Evolutionary conservation across 805 yeast species (phyloP).

Genomic region (Kodamaea laetipori): DNA sequence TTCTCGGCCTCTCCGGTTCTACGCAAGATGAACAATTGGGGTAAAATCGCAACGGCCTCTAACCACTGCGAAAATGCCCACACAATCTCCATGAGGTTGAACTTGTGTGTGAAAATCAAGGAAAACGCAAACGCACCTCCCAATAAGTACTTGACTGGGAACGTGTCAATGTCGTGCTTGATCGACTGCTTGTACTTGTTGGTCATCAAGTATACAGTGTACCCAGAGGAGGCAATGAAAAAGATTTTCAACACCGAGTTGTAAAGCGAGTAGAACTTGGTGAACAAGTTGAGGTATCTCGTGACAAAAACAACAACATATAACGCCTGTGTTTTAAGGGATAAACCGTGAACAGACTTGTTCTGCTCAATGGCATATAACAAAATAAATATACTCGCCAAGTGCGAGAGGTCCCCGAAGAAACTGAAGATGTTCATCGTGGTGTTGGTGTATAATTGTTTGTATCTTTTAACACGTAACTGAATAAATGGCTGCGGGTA

Average conservation of each 20-base stretch:
- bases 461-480: slow-evolving; percentile 11
- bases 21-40: slow-evolving; percentile 89
- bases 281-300: slow-evolving; percentile 68
- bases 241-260: slow-evolving; percentile 79
- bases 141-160: slow-evolving; percentile 70
- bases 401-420: slow-evolving; percentile 78
- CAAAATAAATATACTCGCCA: slow-evolving; percentile 75
- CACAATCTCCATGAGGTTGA: slow-evolving; percentile 58
- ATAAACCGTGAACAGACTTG: slow-evolving; percentile 76
- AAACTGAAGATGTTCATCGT: slow-evolving; percentile 46
- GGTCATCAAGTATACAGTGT: slow-evolving; percentile 73
- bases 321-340: slow-evolving; percentile 82
- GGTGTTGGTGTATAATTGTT: slow-evolving; percentile 7
- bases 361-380: slow-evolving; percentile 67
- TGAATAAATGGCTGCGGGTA: background rate
- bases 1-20: slow-evolving; percentile 86
- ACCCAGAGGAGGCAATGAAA: slow-evolving; percentile 73
- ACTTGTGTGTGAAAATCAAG: slow-evolving; percentile 67
- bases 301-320: slow-evolving; percentile 73
- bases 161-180: slow-evolving; percentile 64
- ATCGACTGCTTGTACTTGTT: slow-evolving; percentile 60
- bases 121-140: slow-evolving; percentile 58
- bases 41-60: slow-evolving; percentile 88
- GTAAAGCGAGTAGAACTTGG: slow-evolving; percentile 65
- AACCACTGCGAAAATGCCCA: slow-evolving; percentile 95